phyloP scores from a whole-genome alignment of 352 stramenopile species.

The Phytophthora foliorum region DNA sequence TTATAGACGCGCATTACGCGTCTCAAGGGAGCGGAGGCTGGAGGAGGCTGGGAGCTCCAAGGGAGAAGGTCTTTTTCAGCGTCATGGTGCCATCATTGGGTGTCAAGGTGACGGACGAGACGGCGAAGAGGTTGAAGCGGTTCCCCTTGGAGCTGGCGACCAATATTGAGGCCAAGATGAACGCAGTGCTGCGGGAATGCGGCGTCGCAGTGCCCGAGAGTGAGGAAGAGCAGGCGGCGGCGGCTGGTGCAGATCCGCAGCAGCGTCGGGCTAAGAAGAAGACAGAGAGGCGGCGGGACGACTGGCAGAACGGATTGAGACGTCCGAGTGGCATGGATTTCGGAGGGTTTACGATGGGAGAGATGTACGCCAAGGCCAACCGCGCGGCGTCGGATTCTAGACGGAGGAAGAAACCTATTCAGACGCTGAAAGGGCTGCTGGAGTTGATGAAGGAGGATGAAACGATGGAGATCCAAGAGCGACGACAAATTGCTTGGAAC shows the following conservation, averaged over 20 bases:
- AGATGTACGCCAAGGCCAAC: conserved; percentile 49
- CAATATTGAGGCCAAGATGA: conserved; percentile 64
- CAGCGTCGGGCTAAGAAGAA: conserved; percentile 16
- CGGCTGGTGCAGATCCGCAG: conserved; percentile 2
- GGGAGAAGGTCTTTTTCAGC: conserved; percentile 48
- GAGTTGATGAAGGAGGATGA: conserved; percentile 50
- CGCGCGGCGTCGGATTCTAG: conserved; percentile 26
- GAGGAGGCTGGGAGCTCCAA: conserved; percentile 13
- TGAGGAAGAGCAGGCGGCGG: conserved; percentile 6
- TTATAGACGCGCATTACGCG: conserved; percentile 64
- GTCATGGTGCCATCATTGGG: conserved; percentile 35
- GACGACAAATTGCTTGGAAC: conserved; percentile 52
- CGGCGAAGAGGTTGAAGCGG: conserved; percentile 44
- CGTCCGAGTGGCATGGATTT: conserved; percentile 61
- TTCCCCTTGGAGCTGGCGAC: conserved; percentile 56
- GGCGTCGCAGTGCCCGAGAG: conserved; percentile 40
- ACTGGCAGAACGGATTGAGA: conserved; percentile 24
- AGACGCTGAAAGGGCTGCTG: conserved; percentile 50
- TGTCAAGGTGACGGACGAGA: neutral
- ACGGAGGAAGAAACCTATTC: conserved; percentile 46
- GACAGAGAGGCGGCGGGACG: conserved; percentile 8
- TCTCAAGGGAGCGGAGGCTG: conserved; percentile 13
- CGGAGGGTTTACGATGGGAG: conserved; percentile 50
- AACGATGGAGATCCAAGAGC: conserved; percentile 48
- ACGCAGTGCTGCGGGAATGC: conserved; percentile 58